These are phyloP conservation scores for Pythium sukuiense DNA, from an alignment of 352 stramenopile species.

Conservation along the genomic window DNA sequence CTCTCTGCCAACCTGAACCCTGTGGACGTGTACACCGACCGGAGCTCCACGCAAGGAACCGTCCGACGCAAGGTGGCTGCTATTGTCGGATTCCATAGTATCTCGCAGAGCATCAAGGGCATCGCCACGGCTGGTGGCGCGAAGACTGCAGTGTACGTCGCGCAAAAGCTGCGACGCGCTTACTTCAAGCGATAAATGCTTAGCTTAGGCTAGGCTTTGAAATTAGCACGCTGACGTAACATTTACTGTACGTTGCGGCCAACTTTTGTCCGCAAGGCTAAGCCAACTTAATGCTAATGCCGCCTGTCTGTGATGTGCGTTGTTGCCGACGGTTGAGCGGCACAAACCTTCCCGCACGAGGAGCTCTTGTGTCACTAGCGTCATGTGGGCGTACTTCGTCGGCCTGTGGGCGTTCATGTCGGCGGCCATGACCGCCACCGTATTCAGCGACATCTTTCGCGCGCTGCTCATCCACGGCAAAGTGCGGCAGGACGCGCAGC, in stretches of 20 bases:
- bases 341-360: not conserved
- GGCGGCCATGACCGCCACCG: constrained; percentile 19
- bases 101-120: constrained; percentile 88
- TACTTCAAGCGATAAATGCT: constrained; percentile 51
- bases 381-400: constrained; percentile 20
- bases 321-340: no score
- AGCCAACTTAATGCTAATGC: no score
- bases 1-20: constrained; percentile 38
- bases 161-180: constrained; percentile 85
- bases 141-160: constrained; percentile 81
- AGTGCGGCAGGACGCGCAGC: constrained; percentile 16
- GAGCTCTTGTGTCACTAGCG: not conserved
- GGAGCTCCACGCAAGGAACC: constrained; percentile 56
- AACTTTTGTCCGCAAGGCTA: no score
- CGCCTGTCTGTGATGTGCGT: no score
- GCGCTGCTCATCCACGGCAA: constrained; percentile 26
- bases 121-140: constrained; percentile 80
- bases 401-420: constrained; percentile 17
- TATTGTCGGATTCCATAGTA: constrained; percentile 85
- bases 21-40: constrained; percentile 34
- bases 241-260: no score
- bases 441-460: constrained; percentile 17
- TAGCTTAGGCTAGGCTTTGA: not conserved
- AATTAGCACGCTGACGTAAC: not conserved
- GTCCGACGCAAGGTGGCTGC: constrained; percentile 56